phyloP scores from a whole-genome alignment of 2,329 filamentous ascomycete species.

The Pestalotiopsis sp. region DNA sequence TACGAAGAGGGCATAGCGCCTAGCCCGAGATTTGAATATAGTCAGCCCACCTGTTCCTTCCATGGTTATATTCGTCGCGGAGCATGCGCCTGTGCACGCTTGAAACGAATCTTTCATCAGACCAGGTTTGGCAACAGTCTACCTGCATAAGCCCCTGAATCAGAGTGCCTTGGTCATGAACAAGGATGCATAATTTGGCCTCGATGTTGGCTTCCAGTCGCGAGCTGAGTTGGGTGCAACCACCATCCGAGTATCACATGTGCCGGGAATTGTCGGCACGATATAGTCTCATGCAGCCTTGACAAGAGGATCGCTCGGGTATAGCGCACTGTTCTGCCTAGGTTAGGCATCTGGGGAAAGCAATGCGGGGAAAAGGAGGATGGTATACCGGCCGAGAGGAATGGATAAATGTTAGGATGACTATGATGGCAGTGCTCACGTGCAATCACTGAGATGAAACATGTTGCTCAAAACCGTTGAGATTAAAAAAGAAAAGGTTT shows the following conservation, averaged over 20 bases:
- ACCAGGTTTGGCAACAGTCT: background rate
- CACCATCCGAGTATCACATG: background rate
- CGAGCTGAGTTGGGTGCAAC: background rate
- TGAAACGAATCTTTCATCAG: no score
- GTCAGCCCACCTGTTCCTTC: no score
- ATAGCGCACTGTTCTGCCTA: background rate
- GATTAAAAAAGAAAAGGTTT: background rate
- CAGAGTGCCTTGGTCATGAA: background rate
- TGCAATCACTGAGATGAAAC: background rate
- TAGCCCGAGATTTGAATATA: no score
- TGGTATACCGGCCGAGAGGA: background rate
- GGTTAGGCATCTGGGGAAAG: background rate
- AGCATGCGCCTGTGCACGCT: no score
- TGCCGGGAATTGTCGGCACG: background rate
- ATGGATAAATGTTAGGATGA: background rate
- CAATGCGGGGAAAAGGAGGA: background rate
- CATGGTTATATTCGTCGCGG: no score
- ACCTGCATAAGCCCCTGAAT: background rate
- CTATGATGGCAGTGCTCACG: no score
- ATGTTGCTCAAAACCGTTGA: background rate
- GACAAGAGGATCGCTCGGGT: background rate
- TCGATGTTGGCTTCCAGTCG: background rate
- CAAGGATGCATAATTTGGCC: background rate
- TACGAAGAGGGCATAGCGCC: no score
- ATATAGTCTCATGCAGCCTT: background rate